These are phyloP conservation scores for Glomus cerebriforme DNA, from an alignment of 192 early-diverging fungal genomes.

Conservation along the genomic window DNA sequence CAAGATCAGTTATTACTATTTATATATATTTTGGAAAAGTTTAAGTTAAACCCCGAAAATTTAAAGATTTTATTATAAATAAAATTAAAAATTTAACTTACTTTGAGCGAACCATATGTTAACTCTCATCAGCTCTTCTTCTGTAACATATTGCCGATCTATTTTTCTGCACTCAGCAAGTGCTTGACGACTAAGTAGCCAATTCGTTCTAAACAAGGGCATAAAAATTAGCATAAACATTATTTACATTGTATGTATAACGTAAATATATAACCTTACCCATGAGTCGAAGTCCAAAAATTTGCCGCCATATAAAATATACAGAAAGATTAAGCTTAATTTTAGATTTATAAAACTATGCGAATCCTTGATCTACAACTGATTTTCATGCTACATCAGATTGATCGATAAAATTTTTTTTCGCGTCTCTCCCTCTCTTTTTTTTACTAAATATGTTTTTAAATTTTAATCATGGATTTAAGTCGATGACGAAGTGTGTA, in stretches of 20 bases:
- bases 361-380: no score
- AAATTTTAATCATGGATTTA: neutral
- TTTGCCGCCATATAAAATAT: constrained; percentile 82
- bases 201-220: constrained; percentile 36
- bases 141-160: constrained; percentile 57
- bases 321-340: no score
- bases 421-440: no score
- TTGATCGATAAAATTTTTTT: neutral
- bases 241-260: neutral
- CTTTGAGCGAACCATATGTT: constrained; percentile 67
- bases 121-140: constrained; percentile 56
- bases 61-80: neutral
- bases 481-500: neutral
- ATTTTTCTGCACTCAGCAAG: constrained; percentile 52
- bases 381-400: no score
- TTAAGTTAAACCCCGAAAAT: no score
- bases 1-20: constrained; percentile 76
- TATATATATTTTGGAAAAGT: constrained; percentile 6
- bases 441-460: neutral
- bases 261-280: constrained; percentile 42
- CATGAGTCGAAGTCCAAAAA: constrained; percentile 73
- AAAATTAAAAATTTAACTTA: constrained; percentile 38
- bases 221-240: neutral
- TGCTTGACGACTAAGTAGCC: constrained; percentile 58
- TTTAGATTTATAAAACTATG: no score